Evolutionary conservation across 1,139 yeast species (phyloP).

Genomic region (Lodderomyces metapsilosis): DNA sequence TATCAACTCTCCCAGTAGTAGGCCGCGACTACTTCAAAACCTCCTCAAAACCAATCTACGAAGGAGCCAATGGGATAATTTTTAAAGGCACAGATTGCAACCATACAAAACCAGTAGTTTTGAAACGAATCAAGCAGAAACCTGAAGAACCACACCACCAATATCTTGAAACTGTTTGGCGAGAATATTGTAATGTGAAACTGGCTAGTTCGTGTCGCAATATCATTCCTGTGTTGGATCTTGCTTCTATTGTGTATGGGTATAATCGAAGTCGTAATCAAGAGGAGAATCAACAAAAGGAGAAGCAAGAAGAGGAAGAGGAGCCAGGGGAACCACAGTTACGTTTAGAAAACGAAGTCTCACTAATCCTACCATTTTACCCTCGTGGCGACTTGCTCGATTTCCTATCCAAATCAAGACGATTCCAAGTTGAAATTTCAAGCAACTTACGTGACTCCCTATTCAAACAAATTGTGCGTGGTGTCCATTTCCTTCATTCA

Average conservation of each 20-base stretch:
- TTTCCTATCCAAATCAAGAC: conserved; percentile 36
- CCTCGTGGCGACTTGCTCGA: conserved; percentile 49
- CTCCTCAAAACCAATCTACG: conserved; percentile 34
- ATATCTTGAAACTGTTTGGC: conserved; percentile 22
- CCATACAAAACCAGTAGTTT: conserved; percentile 22
- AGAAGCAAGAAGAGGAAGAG: not conserved
- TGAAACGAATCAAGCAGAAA: conserved; percentile 32
- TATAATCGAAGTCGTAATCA: conserved; percentile 9
- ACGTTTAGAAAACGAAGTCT: conserved; percentile 17
- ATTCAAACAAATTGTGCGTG: conserved; percentile 48
- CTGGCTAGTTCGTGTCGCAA: conserved; percentile 26
- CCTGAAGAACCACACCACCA: conserved; percentile 14
- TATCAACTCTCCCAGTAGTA: conserved; percentile 10
- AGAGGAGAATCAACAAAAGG: not conserved
- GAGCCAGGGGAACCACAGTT: not conserved
- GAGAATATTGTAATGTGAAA: conserved; percentile 32
- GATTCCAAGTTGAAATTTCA: conserved; percentile 27
- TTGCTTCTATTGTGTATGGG: conserved; percentile 8
- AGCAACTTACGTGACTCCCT: conserved; percentile 42
- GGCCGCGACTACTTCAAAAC: conserved; percentile 24
- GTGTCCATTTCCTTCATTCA: conserved; percentile 45
- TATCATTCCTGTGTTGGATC: conserved; percentile 29
- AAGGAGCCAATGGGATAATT: conserved; percentile 46
- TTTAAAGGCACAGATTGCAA: conserved; percentile 29
- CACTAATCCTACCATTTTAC: conserved; percentile 42